Evolutionary conservation across 164 flowering plant species (phyloP).

Genomic region (Taxillus chinensis): DNA sequence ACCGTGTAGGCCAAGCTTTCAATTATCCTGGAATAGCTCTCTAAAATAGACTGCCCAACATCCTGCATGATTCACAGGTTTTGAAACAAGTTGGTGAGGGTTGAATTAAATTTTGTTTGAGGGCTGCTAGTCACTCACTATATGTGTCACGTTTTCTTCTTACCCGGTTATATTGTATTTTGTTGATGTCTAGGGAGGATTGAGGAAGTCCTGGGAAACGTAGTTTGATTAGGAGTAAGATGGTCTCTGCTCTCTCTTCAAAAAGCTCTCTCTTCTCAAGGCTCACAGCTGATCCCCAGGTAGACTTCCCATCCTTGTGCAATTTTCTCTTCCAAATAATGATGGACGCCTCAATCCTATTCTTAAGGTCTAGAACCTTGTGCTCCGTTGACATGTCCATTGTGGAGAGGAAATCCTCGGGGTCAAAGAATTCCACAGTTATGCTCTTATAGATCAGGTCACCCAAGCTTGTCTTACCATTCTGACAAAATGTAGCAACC

Average conservation of each 20-base stretch:
- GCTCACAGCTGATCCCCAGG: conserved; percentile 80
- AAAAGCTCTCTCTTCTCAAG: conserved; percentile 78
- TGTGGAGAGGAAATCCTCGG: conserved; percentile 49
- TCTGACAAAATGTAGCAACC: conserved; percentile 20
- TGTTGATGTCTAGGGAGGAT: conserved; percentile 69
- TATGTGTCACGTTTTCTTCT: conserved; percentile 1
- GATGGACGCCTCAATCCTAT: conserved; percentile 81
- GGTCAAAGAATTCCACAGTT: conserved; percentile 68
- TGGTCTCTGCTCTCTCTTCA: conserved; percentile 87
- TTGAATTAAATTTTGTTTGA: too few relatives aligned
- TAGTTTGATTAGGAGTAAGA: conserved; percentile 66
- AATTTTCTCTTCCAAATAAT: conserved; percentile 85
- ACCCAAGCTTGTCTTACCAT: conserved; percentile 79
- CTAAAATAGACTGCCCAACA: conserved; percentile 71
- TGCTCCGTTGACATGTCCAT: conserved; percentile 72
- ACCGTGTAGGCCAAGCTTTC: conserved; percentile 78
- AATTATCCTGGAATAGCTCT: conserved; percentile 86
- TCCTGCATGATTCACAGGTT: conserved; percentile 41
- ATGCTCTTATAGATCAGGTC: conserved; percentile 68
- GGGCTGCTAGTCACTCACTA: too few relatives aligned
- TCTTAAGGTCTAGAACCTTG: conserved; percentile 69
- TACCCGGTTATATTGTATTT: conserved; percentile 73
- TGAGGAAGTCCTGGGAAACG: conserved; percentile 81
- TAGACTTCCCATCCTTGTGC: conserved; percentile 60
- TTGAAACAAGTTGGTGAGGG: background rate